A percentile compares a stretch with the other conserved stretches of the same genome.
phyloP scores from a whole-genome alignment of 2,329 filamentous ascomycete genomes.

The Salinomyces thailandicus region DNA sequence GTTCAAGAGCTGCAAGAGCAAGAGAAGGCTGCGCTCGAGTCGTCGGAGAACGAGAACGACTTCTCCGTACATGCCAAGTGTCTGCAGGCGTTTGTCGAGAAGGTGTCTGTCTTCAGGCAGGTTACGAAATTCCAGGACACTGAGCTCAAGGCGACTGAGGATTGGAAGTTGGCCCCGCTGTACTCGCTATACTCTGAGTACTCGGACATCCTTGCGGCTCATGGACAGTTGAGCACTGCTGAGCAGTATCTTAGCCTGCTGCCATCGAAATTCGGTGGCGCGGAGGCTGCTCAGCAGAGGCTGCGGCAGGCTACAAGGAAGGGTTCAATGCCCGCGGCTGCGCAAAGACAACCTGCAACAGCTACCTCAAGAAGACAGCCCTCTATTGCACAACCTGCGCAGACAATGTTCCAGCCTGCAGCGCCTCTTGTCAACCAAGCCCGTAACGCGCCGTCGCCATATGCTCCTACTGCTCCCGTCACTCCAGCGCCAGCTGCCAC shows the following conservation, averaged over 20 bases:
- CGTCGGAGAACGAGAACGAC: conserved; percentile 53
- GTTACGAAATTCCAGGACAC: conserved; percentile 83
- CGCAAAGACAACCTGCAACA: conserved; percentile 32
- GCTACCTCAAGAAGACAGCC: conserved; percentile 21
- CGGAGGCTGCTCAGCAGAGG: conserved; percentile 74
- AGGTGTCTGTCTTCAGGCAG: conserved; percentile 91
- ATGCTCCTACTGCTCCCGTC: conserved; percentile 27
- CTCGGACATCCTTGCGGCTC: conserved; percentile 83
- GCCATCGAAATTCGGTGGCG: conserved; percentile 71
- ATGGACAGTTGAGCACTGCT: conserved; percentile 76
- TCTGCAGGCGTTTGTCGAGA: conserved; percentile 91
- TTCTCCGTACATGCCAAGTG: conserved; percentile 87
- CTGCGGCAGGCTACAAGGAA: conserved; percentile 70
- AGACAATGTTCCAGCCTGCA: conserved; percentile 15
- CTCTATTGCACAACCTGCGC: conserved; percentile 10
- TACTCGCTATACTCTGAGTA: conserved; percentile 97
- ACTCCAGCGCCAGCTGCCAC: conserved; percentile 14
- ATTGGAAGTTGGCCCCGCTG: conserved; percentile 79
- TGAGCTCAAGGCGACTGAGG: conserved; percentile 59
- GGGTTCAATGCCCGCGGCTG: conserved; percentile 31
- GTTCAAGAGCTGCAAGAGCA: conserved; percentile 76
- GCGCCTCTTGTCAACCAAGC: conserved; percentile 33
- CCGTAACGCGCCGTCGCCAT: conserved; percentile 26
- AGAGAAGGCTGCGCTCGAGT: conserved; percentile 61
- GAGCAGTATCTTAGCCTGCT: conserved; percentile 87